Conservation (phyloP, 257 asterid species). For the Lycium barbarum region DNA sequence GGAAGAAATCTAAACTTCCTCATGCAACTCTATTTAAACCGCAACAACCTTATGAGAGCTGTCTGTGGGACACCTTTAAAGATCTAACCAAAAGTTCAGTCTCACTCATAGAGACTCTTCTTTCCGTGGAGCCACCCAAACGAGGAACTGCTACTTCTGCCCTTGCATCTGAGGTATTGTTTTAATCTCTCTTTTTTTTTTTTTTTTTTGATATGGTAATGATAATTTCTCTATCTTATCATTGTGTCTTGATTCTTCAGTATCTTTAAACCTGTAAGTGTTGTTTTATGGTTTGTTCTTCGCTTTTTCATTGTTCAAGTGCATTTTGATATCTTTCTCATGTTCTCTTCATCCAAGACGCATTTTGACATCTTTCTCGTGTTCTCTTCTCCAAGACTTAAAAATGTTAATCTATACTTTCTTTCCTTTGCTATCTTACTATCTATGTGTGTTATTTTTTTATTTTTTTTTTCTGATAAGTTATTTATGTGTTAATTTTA, state of each 20-base stretch:
- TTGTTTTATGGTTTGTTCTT: constrained; percentile 14
- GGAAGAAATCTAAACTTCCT: constrained; percentile 97
- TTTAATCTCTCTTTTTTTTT: not conserved
- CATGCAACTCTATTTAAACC: constrained; percentile 95
- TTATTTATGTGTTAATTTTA: not conserved
- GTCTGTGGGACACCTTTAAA: constrained; percentile 81
- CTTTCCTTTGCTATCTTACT: not conserved
- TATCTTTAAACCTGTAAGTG: not conserved
- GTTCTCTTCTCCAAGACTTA: not conserved
- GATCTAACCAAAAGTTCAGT: constrained; percentile 76
- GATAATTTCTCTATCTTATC: constrained; percentile 10
- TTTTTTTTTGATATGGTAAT: not conserved
- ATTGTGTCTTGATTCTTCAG: not conserved
- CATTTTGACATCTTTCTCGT: not conserved
- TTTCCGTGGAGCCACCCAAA: constrained; percentile 87
- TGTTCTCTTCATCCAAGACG: constrained; percentile 23
- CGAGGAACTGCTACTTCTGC: constrained; percentile 91
- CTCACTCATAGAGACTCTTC: constrained; percentile 69
- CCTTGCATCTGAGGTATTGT: constrained; percentile 84
- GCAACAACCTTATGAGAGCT: constrained; percentile 86
- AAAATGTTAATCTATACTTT: not conserved
- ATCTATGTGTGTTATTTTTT: not conserved
- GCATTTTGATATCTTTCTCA: constrained; percentile 19
- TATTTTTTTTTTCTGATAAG: not conserved
- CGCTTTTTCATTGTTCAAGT: not conserved